A percentile compares a stretch with the other conserved stretches of the same genome.
Conservation (phyloP, 1,284 basidiomycete genomes). For the Sporisorium graminicola region DNA sequence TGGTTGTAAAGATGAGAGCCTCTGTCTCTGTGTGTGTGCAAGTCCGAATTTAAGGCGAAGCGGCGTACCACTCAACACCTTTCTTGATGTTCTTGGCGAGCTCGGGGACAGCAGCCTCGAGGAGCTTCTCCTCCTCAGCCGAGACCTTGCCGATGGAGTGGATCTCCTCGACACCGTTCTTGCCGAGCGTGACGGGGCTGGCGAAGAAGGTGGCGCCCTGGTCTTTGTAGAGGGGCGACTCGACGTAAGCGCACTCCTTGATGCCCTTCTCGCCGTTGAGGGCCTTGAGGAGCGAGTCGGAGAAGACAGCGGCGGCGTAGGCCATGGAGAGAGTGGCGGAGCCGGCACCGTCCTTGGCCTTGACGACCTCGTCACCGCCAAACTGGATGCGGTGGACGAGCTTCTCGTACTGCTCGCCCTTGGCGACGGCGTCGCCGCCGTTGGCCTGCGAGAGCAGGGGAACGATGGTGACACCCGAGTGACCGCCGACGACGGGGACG, state of each 20-base stretch:
- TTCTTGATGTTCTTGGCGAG: slow-evolving; percentile 70
- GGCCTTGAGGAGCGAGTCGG: slow-evolving; percentile 86
- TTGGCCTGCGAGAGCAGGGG: slow-evolving; percentile 93
- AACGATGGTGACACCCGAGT: slow-evolving; percentile 96
- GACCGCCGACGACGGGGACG: slow-evolving; percentile 94
- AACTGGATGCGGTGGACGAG: slow-evolving; percentile 84
- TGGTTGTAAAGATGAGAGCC: too few species aligned
- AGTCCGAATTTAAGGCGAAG: slow-evolving; percentile 52
- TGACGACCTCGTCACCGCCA: slow-evolving; percentile 92
- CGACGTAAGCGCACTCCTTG: slow-evolving; percentile 85
- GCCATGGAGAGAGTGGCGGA: slow-evolving; percentile 91
- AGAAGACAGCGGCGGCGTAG: slow-evolving; percentile 74
- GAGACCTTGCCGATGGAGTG: slow-evolving; percentile 65
- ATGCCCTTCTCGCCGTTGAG: slow-evolving; percentile 88
- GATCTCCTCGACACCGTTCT: slow-evolving; percentile 67
- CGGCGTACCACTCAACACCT: slow-evolving; percentile 65
- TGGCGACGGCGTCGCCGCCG: slow-evolving; percentile 75
- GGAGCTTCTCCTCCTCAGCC: slow-evolving; percentile 69
- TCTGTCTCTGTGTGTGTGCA: background rate
- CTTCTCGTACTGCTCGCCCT: slow-evolving; percentile 74
- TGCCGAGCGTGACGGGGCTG: slow-evolving; percentile 64
- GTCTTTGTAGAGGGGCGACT: slow-evolving; percentile 80
- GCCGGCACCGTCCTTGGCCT: slow-evolving; percentile 89
- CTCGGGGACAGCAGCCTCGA: slow-evolving; percentile 67
- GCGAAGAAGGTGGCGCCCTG: slow-evolving; percentile 75